These are phyloP conservation scores for Monosporascus sp. DNA, from an alignment of 2,329 filamentous ascomycete species.

Conservation along the genomic window DNA sequence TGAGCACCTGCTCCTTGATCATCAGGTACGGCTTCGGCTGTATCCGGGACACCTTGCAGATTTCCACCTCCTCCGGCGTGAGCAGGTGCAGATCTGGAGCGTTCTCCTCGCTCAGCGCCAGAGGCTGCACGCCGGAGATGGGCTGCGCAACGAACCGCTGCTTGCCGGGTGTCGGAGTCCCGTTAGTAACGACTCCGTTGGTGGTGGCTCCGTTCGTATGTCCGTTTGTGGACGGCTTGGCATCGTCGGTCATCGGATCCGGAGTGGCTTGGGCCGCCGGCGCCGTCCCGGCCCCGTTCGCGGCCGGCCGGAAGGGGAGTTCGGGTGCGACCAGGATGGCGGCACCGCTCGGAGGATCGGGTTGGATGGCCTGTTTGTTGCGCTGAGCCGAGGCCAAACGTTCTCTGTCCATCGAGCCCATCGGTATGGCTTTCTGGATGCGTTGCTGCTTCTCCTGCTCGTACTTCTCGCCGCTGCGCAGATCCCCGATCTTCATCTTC, in stretches of 20 bases:
- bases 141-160: slow-evolving; percentile 50
- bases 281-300: slow-evolving; percentile 20
- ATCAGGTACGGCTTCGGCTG: slow-evolving; percentile 93
- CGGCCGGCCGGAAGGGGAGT: slow-evolving; percentile 55
- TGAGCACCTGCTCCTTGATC: slow-evolving; percentile 88
- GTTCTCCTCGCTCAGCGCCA: slow-evolving; percentile 68
- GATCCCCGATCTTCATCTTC: slow-evolving; percentile 72
- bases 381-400: slow-evolving; percentile 67
- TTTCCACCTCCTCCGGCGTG: slow-evolving; percentile 73
- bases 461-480: slow-evolving; percentile 85
- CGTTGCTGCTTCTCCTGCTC: slow-evolving; percentile 80
- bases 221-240: slow-evolving; percentile 50
- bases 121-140: slow-evolving; percentile 55
- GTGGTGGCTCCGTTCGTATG: slow-evolving; percentile 27
- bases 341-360: slow-evolving; percentile 68
- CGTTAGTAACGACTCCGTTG: slow-evolving; percentile 32
- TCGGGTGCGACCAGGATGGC: slow-evolving; percentile 75
- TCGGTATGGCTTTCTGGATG: slow-evolving; percentile 62
- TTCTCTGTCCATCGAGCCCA: slow-evolving; percentile 80
- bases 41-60: slow-evolving; percentile 78
- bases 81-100: slow-evolving; percentile 81
- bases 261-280: slow-evolving; percentile 19
- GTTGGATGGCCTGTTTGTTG: slow-evolving; percentile 58
- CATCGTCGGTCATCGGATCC: slow-evolving; percentile 41
- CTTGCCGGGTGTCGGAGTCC: slow-evolving; percentile 36